phyloP scores from a whole-genome alignment of 176 grass and related monocot species.

The Ensete glaucum region DNA sequence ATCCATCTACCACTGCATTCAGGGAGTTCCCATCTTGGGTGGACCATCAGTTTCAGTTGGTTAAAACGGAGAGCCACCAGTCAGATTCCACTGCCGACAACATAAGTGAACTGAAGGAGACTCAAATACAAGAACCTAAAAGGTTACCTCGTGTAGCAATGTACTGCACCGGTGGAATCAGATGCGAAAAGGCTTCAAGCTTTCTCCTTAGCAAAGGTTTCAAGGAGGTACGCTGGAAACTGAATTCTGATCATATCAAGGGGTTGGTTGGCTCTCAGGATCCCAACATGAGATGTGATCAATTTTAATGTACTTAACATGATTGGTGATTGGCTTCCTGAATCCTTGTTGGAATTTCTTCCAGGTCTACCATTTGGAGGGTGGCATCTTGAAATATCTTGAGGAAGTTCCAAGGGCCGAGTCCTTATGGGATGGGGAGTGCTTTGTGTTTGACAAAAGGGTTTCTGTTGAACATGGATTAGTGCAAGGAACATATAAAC shows the following conservation, averaged over 20 bases:
- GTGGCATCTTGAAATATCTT: slow-evolving; percentile 88
- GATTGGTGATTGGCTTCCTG: not conserved
- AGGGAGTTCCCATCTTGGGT: slow-evolving; percentile 86
- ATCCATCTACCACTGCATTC: slow-evolving; percentile 74
- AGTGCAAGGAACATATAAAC: slow-evolving; percentile 73
- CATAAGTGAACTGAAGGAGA: not conserved
- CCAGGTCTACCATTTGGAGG: slow-evolving; percentile 95
- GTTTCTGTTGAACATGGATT: slow-evolving; percentile 88
- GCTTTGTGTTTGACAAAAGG: slow-evolving; percentile 94
- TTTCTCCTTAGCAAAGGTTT: slow-evolving; percentile 92
- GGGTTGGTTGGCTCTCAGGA: not conserved
- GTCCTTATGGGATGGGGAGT: slow-evolving; percentile 88
- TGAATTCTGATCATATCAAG: not conserved
- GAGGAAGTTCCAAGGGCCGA: slow-evolving; percentile 74
- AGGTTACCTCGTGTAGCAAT: slow-evolving; percentile 83
- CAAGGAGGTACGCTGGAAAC: slow-evolving; percentile 53
- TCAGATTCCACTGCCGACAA: slow-evolving; percentile 12
- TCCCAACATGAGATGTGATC: not conserved
- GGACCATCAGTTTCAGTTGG: slow-evolving; percentile 58
- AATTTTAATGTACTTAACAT: not conserved
- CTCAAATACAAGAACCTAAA: slow-evolving; percentile 19
- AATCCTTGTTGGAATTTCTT: not conserved
- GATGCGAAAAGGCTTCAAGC: slow-evolving; percentile 97
- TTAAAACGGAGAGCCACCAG: slow-evolving; percentile 28
- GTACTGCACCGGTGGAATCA: slow-evolving; percentile 98